A percentile compares a stretch with the other conserved stretches of the same genome.
Conservation (phyloP, 495 filamentous ascomycete genomes). For the Cairneyella variabilis region DNA sequence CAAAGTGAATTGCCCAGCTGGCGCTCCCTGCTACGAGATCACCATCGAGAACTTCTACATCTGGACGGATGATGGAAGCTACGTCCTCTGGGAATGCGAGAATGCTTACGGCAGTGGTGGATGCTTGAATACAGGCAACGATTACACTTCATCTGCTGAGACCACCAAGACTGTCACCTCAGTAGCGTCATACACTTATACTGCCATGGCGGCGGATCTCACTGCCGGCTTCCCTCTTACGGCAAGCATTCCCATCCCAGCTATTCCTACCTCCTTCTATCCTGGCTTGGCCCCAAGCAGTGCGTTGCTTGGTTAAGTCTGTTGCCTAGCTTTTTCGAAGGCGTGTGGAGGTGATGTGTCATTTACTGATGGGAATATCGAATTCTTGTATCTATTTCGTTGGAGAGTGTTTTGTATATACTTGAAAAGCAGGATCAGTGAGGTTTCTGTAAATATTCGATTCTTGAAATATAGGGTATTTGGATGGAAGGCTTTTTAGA, state of each 20-base stretch:
- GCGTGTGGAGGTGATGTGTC: no score
- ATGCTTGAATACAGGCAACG: background rate
- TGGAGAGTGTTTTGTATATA: no score
- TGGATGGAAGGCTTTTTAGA: no score
- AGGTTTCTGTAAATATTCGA: no score
- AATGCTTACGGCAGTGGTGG: background rate
- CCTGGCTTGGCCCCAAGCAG: background rate
- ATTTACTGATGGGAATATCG: no score
- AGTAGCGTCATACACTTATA: background rate
- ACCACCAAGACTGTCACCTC: background rate
- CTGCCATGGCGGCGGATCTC: background rate
- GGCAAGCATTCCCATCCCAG: background rate
- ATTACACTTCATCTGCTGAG: background rate
- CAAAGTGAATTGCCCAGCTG: background rate
- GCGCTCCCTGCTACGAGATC: background rate
- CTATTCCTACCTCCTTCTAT: background rate
- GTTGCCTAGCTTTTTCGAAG: no score
- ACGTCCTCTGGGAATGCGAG: background rate
- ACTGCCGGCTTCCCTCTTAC: background rate
- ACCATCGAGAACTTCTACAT: background rate
- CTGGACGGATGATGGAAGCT: background rate
- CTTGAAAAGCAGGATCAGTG: no score
- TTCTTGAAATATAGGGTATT: no score
- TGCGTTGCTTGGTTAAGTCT: no score
- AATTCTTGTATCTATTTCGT: no score